A percentile compares a stretch with the other conserved stretches of the same genome.
These are phyloP conservation scores for Daldinia sp. DNA, from an alignment of 2,329 filamentous ascomycete species.

Conservation along the genomic window DNA sequence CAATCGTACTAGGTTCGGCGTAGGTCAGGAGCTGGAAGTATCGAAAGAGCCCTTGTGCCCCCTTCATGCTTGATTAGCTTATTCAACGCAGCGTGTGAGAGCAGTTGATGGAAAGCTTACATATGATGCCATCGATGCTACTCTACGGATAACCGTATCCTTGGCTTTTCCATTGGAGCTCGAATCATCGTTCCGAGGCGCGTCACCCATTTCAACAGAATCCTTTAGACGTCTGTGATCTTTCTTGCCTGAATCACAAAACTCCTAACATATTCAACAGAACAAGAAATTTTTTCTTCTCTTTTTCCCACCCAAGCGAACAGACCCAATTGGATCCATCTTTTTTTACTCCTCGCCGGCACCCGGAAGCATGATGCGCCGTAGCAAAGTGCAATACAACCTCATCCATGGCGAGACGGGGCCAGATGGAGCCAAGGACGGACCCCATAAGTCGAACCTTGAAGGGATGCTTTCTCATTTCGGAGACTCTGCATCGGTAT, in stretches of 20 bases:
- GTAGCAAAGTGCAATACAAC: conserved; percentile 36
- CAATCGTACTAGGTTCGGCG: conserved; percentile 59
- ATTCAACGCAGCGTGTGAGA: conserved; percentile 4
- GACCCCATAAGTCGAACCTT: conserved; percentile 27
- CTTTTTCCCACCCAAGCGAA: conserved; percentile 18
- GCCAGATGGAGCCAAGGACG: conserved; percentile 29
- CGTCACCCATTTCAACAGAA: conserved; percentile 30
- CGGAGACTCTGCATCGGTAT: conserved; percentile 33
- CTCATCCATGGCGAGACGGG: conserved; percentile 25
- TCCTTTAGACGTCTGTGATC: conserved; percentile 32
- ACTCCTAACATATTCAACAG: conserved; percentile 19
- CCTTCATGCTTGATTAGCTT: conserved; percentile 34
- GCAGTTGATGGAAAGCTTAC: conserved; percentile 22
- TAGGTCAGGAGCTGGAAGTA: conserved; percentile 62
- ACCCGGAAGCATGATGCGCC: conserved; percentile 35
- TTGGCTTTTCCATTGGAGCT: conserved; percentile 21
- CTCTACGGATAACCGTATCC: conserved; percentile 16
- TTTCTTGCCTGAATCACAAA: neutral
- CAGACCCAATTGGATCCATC: conserved; percentile 31
- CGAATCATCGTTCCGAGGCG: conserved; percentile 22
- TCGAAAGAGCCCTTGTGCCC: conserved; percentile 48
- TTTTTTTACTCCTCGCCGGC: conserved; percentile 27
- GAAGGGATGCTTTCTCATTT: conserved; percentile 35
- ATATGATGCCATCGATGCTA: conserved; percentile 26
- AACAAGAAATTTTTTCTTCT: conserved; percentile 21